Evolutionary conservation across 2,329 filamentous ascomycete genomes (phyloP).

Genomic region (Pseudocercospora crystallina): DNA sequence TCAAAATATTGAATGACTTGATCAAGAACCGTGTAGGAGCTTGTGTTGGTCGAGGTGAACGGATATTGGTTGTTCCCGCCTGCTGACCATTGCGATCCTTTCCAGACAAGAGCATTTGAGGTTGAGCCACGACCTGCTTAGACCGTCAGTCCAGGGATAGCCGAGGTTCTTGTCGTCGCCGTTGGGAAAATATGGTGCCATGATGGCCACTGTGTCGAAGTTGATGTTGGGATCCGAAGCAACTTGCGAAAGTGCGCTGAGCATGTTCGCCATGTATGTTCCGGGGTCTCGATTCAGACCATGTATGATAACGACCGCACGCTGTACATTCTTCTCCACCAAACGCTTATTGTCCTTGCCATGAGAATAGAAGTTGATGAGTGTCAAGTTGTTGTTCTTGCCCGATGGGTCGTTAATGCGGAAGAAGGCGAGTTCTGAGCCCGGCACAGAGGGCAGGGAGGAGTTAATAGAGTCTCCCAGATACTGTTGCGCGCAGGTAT

Average conservation of each 20-base stretch:
- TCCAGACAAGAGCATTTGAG: conserved; percentile 38
- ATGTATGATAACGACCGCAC: conserved; percentile 39
- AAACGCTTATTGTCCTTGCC: conserved; percentile 29
- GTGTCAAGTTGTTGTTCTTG: conserved; percentile 31
- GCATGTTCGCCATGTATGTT: conserved; percentile 35
- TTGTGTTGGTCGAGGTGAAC: conserved; percentile 26
- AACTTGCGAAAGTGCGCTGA: conserved; percentile 35
- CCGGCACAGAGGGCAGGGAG: conserved; percentile 33
- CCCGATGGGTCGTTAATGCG: conserved; percentile 32
- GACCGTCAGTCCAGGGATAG: conserved; percentile 37
- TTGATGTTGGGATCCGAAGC: conserved; percentile 29
- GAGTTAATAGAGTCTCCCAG: conserved; percentile 34
- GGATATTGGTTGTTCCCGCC: conserved; percentile 39
- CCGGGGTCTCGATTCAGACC: conserved; percentile 36
- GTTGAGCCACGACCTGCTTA: conserved; percentile 30
- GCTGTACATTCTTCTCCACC: conserved; percentile 28
- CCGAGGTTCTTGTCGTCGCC: conserved; percentile 37
- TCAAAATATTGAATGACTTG: conserved; percentile 39
- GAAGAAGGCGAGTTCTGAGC: conserved; percentile 37
- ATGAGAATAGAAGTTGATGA: conserved; percentile 38
- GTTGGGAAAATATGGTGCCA: conserved; percentile 38
- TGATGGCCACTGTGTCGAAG: conserved; percentile 33
- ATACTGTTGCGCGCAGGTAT: conserved; percentile 32
- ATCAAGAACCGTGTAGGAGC: conserved; percentile 37
- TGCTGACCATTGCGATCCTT: conserved; percentile 36